These are phyloP conservation scores for Spatholobus suberectus DNA, from an alignment of 306 rosid species.

Conservation along the genomic window DNA sequence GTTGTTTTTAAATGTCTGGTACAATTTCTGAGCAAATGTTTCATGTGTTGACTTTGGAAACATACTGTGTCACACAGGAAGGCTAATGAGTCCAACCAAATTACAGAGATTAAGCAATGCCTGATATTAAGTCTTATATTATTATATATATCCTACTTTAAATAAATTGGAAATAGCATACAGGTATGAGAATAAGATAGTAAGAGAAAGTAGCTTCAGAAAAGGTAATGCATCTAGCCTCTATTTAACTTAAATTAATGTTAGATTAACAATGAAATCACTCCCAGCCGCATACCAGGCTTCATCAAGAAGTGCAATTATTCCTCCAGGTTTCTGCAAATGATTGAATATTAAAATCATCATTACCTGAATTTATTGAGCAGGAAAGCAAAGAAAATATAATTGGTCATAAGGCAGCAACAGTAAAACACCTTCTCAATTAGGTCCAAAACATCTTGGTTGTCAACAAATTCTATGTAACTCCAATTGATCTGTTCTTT, in stretches of 20 bases:
- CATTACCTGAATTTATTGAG: conserved; percentile 26
- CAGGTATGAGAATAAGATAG: conserved; percentile 5
- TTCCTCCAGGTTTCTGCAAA: conserved; percentile 99
- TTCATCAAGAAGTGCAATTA: conserved; percentile 95
- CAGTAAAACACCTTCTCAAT: conserved; percentile 83
- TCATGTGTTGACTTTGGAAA: conserved; percentile 99
- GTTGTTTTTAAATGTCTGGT: conserved; percentile 95
- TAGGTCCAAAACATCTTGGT: conserved; percentile 98
- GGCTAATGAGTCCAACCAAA: conserved; percentile 49
- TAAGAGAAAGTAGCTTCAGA: not conserved
- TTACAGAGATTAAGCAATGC: conserved; percentile 38
- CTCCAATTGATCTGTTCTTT: conserved; percentile 98
- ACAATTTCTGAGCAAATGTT: conserved; percentile 97
- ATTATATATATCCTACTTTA: conserved; percentile 21
- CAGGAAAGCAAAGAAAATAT: not conserved
- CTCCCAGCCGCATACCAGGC: conserved; percentile 84
- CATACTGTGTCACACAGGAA: conserved; percentile 77
- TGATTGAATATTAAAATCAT: conserved; percentile 40
- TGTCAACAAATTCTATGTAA: conserved; percentile 98
- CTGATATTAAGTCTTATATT: conserved; percentile 19
- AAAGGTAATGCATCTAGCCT: conserved; percentile 40
- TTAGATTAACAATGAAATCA: conserved; percentile 28
- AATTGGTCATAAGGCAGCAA: conserved; percentile 22
- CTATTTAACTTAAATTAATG: conserved; percentile 34
- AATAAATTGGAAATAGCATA: conserved; percentile 33